Evolutionary conservation across 2,329 filamentous ascomycete species (phyloP), one percentile per base, ranked within the genome.

Genomic region (Cladosporium sp.): DNA sequence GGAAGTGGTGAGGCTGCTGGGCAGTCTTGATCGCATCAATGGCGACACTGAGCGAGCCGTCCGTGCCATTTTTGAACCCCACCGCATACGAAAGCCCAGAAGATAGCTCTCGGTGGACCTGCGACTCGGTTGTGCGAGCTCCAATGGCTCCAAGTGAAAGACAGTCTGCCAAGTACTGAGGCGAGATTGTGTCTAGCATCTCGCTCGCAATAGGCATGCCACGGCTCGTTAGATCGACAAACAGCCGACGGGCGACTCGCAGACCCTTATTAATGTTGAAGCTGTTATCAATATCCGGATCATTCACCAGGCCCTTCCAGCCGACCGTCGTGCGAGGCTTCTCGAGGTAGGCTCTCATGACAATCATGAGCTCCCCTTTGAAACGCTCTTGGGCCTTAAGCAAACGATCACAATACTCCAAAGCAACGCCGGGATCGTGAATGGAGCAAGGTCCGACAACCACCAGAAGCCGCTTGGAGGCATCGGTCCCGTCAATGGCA

Each of bases 231-330:
- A 99, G 79, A 66, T 97, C 91, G 62, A 86, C 83, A 76, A 96
- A 99, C 67, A 99, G 80, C 74, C 95, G 86, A 62, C 93, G 82
- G 15, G 88, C 91, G 52, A 96, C 84, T 24, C 89, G 83, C 52
- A 99, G 80, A 45, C 93, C 93, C 80, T 97, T 96, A 83, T 99
- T 99, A 78, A 99, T 97, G 76, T 96, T 83, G 85, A 88, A 99
- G 66, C 86, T 93, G 69, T 92, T 86, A 71, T 99, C 89, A 68
- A 99, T 96, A 65, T 97, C 91, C 2, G 93, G 93, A 71, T 99
- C 93, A 73, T 99, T 99, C 79, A 99, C 96, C 70, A 99, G 80
- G 47, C 93, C 93, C 76, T 99, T 99, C 93, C 93, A 99, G 68
- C 93, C 93, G 43, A 97, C 91, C 0, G 93, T 97, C 43, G 93